These are phyloP conservation scores for Thelephora ganbajun DNA, from an alignment of 768 basidiomycete genomes.

Conservation along the genomic window DNA sequence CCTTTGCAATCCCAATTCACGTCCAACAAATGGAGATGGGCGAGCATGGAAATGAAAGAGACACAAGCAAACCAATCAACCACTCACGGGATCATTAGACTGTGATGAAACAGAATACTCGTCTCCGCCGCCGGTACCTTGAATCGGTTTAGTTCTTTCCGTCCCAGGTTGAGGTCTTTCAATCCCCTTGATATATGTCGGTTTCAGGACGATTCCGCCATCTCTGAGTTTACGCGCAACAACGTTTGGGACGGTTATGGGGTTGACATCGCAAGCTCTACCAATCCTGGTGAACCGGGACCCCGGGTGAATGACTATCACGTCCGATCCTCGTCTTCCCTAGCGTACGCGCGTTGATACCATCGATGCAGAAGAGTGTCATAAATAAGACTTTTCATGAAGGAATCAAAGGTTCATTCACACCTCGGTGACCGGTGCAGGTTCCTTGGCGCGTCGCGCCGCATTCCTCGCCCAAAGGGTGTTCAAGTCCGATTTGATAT, in stretches of 20 bases:
- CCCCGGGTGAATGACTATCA: constrained; percentile 70
- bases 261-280: constrained; percentile 63
- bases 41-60: not conserved
- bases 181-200: constrained; percentile 34
- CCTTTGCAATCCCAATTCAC: not conserved
- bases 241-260: constrained; percentile 52
- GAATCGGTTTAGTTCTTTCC: constrained; percentile 12
- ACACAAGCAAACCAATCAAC: too few relatives aligned
- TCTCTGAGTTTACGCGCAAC: constrained; percentile 51
- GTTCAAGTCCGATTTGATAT: constrained; percentile 66
- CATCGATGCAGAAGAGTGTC: constrained; percentile 10
- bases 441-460: constrained; percentile 14
- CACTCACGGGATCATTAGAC: constrained; percentile 52
- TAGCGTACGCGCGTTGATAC: constrained; percentile 8
- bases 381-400: constrained; percentile 9
- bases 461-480: constrained; percentile 63
- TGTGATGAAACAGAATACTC: constrained; percentile 32
- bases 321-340: constrained; percentile 60
- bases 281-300: constrained; percentile 64
- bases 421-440: constrained; percentile 12
- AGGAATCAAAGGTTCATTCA: constrained; percentile 5
- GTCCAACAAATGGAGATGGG: not conserved
- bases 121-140: constrained; percentile 23
- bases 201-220: constrained; percentile 21
- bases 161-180: constrained; percentile 32